These are phyloP conservation scores for Lactifluus pinguis DNA, from an alignment of 768 basidiomycete species.

Conservation along the genomic window DNA sequence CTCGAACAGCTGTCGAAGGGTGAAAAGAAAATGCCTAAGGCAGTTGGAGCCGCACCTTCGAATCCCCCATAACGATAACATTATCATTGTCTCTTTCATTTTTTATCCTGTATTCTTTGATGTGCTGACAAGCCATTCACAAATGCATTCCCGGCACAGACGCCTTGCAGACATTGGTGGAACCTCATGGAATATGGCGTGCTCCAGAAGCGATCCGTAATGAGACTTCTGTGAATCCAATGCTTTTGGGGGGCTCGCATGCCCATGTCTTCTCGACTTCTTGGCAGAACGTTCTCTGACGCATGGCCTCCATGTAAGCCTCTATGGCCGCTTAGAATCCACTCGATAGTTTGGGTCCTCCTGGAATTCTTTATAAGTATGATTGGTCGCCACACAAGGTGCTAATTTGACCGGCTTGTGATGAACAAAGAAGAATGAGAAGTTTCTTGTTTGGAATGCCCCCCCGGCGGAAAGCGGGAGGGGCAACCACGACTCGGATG, in stretches of 20 bases:
- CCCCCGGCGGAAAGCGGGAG: not conserved
- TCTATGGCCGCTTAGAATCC: not conserved
- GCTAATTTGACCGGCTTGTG: not conserved
- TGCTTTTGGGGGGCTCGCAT: not conserved
- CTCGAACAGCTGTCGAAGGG: slow-evolving; percentile 70
- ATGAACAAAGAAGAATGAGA: not conserved
- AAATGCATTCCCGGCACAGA: not conserved
- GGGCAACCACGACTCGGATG: no score
- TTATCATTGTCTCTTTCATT: not conserved
- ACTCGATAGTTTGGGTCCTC: no score
- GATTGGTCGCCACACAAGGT: not conserved
- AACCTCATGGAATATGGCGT: not conserved
- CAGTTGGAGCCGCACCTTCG: slow-evolving; percentile 29
- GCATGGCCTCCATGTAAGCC: not conserved
- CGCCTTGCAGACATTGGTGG: not conserved
- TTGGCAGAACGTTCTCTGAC: not conserved
- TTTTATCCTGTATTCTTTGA: not conserved
- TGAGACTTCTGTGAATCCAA: not conserved
- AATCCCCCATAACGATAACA: slow-evolving; percentile 8
- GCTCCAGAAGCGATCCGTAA: not conserved
- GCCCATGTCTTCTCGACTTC: not conserved
- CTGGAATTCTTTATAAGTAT: not conserved
- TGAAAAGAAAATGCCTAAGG: slow-evolving; percentile 94
- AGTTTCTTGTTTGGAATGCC: not conserved
- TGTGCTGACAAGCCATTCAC: not conserved